A percentile compares a stretch with the other conserved stretches of the same genome.
phyloP scores from a whole-genome alignment of 768 basidiomycete genomes.

The Lactarius indigo region DNA sequence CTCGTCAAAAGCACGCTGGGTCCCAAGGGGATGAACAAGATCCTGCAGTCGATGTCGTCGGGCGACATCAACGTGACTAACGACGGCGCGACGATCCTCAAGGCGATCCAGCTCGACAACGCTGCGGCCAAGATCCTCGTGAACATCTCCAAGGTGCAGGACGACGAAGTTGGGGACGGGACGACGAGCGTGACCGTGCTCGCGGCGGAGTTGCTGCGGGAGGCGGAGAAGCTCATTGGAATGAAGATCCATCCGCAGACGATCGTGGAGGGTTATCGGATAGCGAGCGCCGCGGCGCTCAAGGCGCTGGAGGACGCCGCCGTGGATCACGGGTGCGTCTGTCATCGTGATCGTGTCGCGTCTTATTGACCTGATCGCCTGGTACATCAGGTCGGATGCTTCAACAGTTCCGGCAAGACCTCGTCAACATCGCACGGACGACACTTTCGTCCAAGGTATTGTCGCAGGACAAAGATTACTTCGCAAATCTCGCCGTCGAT shows the following conservation, averaged over 20 bases:
- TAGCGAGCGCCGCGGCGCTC: conserved; percentile 83
- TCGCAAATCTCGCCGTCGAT: conserved; percentile 95
- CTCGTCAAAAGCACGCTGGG: conserved; percentile 98
- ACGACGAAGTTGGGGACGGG: conserved; percentile 98
- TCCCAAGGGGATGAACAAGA: conserved; percentile 99
- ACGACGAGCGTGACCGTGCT: conserved; percentile 91
- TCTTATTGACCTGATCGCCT: not conserved
- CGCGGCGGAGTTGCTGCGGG: conserved; percentile 85
- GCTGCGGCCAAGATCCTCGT: conserved; percentile 99
- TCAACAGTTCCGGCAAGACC: conserved; percentile 78
- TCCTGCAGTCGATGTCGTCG: conserved; percentile 85
- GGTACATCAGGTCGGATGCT: conserved; percentile 54
- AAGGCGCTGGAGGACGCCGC: conserved; percentile 81
- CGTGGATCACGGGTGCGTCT: conserved; percentile 75
- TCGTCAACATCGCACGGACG: conserved; percentile 95
- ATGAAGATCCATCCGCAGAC: conserved; percentile 97
- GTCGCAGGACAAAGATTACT: conserved; percentile 95
- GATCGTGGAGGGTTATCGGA: conserved; percentile 93
- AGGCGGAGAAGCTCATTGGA: conserved; percentile 91
- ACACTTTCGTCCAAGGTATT: conserved; percentile 96
- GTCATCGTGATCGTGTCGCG: not conserved
- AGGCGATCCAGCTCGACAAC: conserved; percentile 96
- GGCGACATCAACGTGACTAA: conserved; percentile 97
- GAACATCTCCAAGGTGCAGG: conserved; percentile 99
- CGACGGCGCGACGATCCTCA: conserved; percentile 97